Evolutionary conservation across 768 basidiomycete genomes (phyloP).

Genomic region (Rubroboletus satanas): DNA sequence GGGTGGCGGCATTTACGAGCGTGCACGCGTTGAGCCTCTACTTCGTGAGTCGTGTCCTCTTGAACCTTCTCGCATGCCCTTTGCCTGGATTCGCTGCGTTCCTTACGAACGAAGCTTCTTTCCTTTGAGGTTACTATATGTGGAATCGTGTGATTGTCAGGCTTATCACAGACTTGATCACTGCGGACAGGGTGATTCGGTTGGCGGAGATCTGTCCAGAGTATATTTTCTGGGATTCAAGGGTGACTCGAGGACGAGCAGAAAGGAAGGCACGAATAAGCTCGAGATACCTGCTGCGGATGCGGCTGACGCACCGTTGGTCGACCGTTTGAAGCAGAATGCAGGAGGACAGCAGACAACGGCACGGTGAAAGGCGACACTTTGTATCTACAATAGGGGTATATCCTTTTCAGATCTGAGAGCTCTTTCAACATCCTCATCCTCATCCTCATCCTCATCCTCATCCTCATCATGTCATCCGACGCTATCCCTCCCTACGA

Average conservation of each 20-base stretch:
- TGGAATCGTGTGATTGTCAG: constrained; percentile 5
- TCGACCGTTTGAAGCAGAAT: constrained; percentile 58
- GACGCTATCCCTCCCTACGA: background rate
- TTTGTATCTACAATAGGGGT: constrained; percentile 3
- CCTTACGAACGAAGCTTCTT: background rate
- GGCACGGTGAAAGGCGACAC: constrained; percentile 38
- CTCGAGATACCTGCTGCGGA: constrained; percentile 78
- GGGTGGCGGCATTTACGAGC: constrained; percentile 71
- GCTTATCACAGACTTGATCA: constrained; percentile 14
- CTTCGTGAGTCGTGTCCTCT: constrained; percentile 55
- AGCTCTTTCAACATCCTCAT: background rate
- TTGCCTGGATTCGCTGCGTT: constrained; percentile 6
- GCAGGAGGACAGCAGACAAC: constrained; percentile 59
- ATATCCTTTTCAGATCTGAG: background rate
- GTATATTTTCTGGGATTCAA: constrained; percentile 84
- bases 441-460: background rate
- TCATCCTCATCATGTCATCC: background rate
- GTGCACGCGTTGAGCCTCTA: constrained; percentile 71
- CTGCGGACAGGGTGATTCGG: constrained; percentile 55
- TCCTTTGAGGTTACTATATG: constrained; percentile 23
- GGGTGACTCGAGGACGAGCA: constrained; percentile 56
- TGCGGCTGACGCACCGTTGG: constrained; percentile 66
- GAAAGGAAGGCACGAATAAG: constrained; percentile 58
- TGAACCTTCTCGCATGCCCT: constrained; percentile 16
- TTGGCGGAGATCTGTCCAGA: constrained; percentile 59